Conservation (phyloP, 2,329 filamentous ascomycete species). For the Epichloe glyceriae region DNA sequence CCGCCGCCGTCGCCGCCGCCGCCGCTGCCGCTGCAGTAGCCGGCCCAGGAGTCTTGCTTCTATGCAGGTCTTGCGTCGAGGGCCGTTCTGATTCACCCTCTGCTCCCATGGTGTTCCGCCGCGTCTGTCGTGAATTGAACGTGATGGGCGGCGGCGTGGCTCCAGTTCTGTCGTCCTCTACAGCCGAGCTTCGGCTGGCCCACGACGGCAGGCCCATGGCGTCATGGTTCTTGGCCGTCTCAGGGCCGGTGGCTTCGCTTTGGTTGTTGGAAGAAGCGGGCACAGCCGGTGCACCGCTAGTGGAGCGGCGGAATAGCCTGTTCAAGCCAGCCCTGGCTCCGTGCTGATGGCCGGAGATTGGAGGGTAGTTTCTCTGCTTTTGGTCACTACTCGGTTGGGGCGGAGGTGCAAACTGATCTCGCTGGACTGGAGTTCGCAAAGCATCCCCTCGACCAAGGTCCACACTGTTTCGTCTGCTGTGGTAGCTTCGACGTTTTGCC, state of each 20-base stretch:
- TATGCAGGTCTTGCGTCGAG: constrained; percentile 4
- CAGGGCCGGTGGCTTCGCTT: constrained; percentile 6
- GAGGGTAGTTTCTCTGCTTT: constrained; percentile 35
- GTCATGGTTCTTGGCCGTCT: constrained; percentile 10
- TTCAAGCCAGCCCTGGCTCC: constrained; percentile 33
- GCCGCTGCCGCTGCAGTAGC: constrained; percentile 4
- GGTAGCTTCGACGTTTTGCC: constrained; percentile 9
- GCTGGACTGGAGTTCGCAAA: constrained; percentile 14
- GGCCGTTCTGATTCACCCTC: constrained; percentile 10
- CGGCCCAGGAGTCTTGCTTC: constrained; percentile 3
- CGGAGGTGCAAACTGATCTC: constrained; percentile 9
- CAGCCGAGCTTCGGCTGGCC: constrained; percentile 20
- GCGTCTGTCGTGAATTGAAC: constrained; percentile 26
- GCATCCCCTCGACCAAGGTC: constrained; percentile 15
- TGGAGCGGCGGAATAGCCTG: constrained; percentile 37
- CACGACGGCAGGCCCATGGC: constrained; percentile 28
- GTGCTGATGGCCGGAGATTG: constrained; percentile 31
- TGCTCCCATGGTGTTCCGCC: constrained; percentile 15
- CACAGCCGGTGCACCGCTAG: constrained; percentile 20
- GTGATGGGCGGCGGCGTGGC: constrained; percentile 45
- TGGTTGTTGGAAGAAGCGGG: neutral
- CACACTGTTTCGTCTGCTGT: constrained; percentile 18
- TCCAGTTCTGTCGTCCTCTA: constrained; percentile 31
- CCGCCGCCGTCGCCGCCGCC: constrained; percentile 7
- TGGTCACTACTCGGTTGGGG: constrained; percentile 14